Base-by-base conservation (phyloP, 495 filamentous ascomycete species). In the Penicillium atrosanguineum region DNA sequence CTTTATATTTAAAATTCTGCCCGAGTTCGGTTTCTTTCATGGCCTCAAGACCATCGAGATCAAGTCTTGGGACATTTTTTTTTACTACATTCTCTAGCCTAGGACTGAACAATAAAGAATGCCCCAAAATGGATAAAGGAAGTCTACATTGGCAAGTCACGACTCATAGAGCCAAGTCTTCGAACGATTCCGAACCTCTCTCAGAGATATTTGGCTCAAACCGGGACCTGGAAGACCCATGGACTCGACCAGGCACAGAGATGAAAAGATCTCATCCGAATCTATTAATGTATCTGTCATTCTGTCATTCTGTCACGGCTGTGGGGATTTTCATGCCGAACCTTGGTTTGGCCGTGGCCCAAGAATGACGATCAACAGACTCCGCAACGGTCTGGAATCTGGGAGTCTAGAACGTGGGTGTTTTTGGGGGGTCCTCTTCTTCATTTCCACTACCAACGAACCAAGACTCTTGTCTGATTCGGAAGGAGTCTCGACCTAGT, bases 381-480 rank as follows among this genome's bases (percentile, higher is more conserved):
- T 62, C 59, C 59, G 54, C 58, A 61, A 57, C 37, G 58, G 58
- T 54, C 58, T 48, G 53, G 50, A 58, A 49, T 50, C 38, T 31
- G 34, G 48, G 45, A 52, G 46, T 44, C 52, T 45, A 55, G 52
- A 55, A 41, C 19, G 31, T 28, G 14, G 23, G n/a, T 40, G 16
- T 31, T 20, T 46, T 21, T n/a, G n/a, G n/a, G n/a, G n/a, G n/a
- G n/a, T n/a, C n/a, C n/a, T n/a, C n/a, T n/a, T n/a, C n/a, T n/a
- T 15, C 7, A 6, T 21, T 37, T 50, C 25, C 44, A n/a, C n/a
- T 46, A 15, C 18, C n/a, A 21, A n/a, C 21, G 9, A 21, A 31
- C 46, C 26, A 31, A 15, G 20, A 44, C 46, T 38, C 19, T 18
- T 39, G 18, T 52, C 49, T 45, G 40, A 48, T 55, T 39, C 14